phyloP scores from a whole-genome alignment of 441 rosid species.

The Adansonia gregorii region DNA sequence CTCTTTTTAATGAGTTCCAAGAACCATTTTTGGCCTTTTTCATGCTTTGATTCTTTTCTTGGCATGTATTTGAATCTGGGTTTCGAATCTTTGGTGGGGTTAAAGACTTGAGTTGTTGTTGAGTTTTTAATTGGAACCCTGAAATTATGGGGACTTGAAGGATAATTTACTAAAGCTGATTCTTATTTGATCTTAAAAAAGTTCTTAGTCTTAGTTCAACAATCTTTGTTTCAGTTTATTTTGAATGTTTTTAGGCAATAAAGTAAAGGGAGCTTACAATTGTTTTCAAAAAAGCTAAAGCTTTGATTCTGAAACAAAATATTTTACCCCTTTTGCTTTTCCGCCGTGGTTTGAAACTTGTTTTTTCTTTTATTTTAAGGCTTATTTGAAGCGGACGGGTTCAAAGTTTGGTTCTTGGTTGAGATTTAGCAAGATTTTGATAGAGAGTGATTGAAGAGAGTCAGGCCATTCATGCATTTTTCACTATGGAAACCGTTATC shows the following conservation, averaged over 20 bases:
- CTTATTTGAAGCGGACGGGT: constrained; percentile 6
- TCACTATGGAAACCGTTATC: constrained; percentile 76
- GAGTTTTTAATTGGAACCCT: constrained; percentile 39
- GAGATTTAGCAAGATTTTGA: constrained; percentile 27
- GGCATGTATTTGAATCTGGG: constrained; percentile 40
- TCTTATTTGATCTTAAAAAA: constrained; percentile 31
- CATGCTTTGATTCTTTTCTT: constrained; percentile 21
- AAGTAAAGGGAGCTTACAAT: constrained; percentile 32
- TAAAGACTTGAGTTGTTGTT: constrained; percentile 27
- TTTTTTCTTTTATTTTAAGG: constrained; percentile 25
- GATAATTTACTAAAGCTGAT: constrained; percentile 41
- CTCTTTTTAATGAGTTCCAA: not conserved
- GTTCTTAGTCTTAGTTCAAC: constrained; percentile 31
- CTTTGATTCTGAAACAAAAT: constrained; percentile 34
- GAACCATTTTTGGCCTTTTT: not conserved
- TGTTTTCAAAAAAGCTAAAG: constrained; percentile 24
- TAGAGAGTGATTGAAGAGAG: constrained; percentile 21
- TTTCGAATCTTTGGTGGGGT: constrained; percentile 42
- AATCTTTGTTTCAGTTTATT: constrained; percentile 36
- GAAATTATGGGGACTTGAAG: constrained; percentile 38
- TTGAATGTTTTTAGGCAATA: constrained; percentile 42
- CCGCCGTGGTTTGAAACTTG: constrained; percentile 29
- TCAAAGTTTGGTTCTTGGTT: constrained; percentile 25
- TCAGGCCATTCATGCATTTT: constrained; percentile 55
- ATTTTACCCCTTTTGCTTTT: constrained; percentile 27